These are phyloP conservation scores for Pseudogymnoascus sp. DNA, from an alignment of 2,329 filamentous ascomycete species.

Conservation along the genomic window DNA sequence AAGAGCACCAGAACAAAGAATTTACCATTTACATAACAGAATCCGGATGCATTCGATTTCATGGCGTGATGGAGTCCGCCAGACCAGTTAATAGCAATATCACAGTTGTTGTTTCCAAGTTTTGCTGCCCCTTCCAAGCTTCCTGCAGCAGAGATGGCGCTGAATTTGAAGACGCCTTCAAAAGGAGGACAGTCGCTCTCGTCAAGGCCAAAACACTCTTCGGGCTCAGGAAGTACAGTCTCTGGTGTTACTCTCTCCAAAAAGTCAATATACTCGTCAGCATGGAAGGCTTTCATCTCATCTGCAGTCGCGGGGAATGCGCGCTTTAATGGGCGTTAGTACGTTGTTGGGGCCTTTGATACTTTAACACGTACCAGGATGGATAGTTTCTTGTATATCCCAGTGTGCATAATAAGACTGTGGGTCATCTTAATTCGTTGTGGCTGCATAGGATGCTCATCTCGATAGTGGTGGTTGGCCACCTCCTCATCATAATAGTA, in stretches of 20 bases:
- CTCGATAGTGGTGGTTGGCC: constrained; percentile 95
- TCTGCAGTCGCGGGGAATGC: constrained; percentile 80
- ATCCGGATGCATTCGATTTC: constrained; percentile 90
- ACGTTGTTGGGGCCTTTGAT: not conserved
- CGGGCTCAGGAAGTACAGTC: constrained; percentile 89
- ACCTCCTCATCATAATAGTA: constrained; percentile 99
- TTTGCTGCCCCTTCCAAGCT: constrained; percentile 90
- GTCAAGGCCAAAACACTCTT: constrained; percentile 89
- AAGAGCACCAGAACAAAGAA: constrained; percentile 29
- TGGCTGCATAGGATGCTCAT: constrained; percentile 98
- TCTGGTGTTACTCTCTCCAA: constrained; percentile 92
- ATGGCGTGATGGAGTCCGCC: constrained; percentile 96
- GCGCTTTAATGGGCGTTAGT: constrained; percentile 41
- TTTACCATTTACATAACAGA: constrained; percentile 95
- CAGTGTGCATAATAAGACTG: constrained; percentile 92
- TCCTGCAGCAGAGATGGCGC: constrained; percentile 86
- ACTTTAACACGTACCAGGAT: constrained; percentile 63
- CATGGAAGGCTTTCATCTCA: constrained; percentile 91
- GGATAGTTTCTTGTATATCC: constrained; percentile 93
- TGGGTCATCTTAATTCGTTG: constrained; percentile 93
- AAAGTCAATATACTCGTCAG: constrained; percentile 92
- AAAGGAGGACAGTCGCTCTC: constrained; percentile 98
- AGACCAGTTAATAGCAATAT: constrained; percentile 98
- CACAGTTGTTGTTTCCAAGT: constrained; percentile 81
- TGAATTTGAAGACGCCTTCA: constrained; percentile 91